A percentile compares a stretch with the other conserved stretches of the same genome.
These are phyloP conservation scores for Panellus pusillus DNA, from an alignment of 768 basidiomycete genomes.

Conservation along the genomic window DNA sequence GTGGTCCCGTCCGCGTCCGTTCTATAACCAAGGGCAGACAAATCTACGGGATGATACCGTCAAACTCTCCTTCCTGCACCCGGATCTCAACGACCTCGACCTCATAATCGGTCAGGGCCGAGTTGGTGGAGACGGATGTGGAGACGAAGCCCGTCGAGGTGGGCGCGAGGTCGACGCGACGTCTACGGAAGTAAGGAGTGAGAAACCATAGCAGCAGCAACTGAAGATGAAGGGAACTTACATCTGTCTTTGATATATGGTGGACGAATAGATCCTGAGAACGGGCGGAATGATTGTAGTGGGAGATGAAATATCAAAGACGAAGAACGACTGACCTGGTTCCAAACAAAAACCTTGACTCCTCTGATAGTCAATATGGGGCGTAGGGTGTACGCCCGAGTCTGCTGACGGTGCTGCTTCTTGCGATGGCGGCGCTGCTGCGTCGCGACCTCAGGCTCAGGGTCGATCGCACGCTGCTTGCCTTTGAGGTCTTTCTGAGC, in stretches of 20 bases:
- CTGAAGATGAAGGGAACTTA: slow-evolving; percentile 42
- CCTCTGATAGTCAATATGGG: slow-evolving; percentile 86
- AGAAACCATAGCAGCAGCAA: background rate
- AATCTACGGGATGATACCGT: slow-evolving; percentile 67
- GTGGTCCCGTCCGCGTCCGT: too few species aligned
- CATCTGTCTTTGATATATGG: slow-evolving; percentile 91
- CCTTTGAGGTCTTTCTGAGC: slow-evolving; percentile 49
- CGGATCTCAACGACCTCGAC: slow-evolving; percentile 88
- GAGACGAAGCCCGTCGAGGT: slow-evolving; percentile 66
- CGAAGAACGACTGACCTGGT: slow-evolving; percentile 59
- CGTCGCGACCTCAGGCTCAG: slow-evolving; percentile 49
- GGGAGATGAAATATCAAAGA: background rate
- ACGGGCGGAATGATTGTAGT: slow-evolving; percentile 4
- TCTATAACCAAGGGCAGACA: background rate
- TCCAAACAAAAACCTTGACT: slow-evolving; percentile 93
- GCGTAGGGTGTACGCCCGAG: slow-evolving; percentile 61
- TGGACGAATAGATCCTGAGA: slow-evolving; percentile 77
- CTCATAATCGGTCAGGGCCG: slow-evolving; percentile 72
- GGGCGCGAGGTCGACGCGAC: slow-evolving; percentile 80
- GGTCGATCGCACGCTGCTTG: slow-evolving; percentile 76
- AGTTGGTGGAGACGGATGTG: slow-evolving; percentile 65
- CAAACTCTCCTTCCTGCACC: slow-evolving; percentile 75
- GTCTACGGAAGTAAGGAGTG: slow-evolving; percentile 41
- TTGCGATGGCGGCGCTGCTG: slow-evolving; percentile 49
- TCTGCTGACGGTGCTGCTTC: slow-evolving; percentile 43